Evolutionary conservation across 768 basidiomycete species (phyloP), one percentile per base, ranked within the genome.

Genomic region (Termitomyces sp.): DNA sequence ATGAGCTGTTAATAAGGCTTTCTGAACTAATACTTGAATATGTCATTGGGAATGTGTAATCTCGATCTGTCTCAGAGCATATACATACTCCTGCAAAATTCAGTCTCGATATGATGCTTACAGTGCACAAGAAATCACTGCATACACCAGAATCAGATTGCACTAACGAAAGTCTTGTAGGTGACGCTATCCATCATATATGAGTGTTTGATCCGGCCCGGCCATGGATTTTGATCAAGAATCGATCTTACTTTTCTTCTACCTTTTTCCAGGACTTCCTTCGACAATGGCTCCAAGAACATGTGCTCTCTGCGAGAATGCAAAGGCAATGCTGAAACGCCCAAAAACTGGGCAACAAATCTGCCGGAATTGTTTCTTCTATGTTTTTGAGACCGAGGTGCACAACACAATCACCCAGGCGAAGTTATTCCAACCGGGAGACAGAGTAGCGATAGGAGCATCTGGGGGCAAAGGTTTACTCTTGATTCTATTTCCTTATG

Each of bases 311-410:
- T 59, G 58, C 46, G 73, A 81, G 16, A 85, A 82, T 3, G 76
- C 87, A 3, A 86, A 87, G 55, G 93, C 97, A 0, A 95, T 98
- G 66, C 72, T 99, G 44, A 95, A 91, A 68, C 80, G 97, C 18
- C 97, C 96, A 3, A 99, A 99, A 73, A 99, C 95, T 1, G 94
- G 94, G 0, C 95, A 98, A 68, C 93, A 95, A 70, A 95, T 98
- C 60, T 99, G 97, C 79, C 90, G 88, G 72, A 86, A 89, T 41
- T 99, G 97, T 70, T 97, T 95, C 75, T 99, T 93, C 78, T 86
- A 86, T 64, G 95, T 98, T 42, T 99, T 99, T 66, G 97, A 99
- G 78, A 96, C 94, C 0, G 97, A 99, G 71, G 88, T 99, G 31
- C 97, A 99, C 76, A 89, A 95, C 70, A 98, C 97, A 1, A 98